These are phyloP conservation scores for Moesziomyces aphidis DNA, from an alignment of 1,284 basidiomycete species.

Conservation along the genomic window DNA sequence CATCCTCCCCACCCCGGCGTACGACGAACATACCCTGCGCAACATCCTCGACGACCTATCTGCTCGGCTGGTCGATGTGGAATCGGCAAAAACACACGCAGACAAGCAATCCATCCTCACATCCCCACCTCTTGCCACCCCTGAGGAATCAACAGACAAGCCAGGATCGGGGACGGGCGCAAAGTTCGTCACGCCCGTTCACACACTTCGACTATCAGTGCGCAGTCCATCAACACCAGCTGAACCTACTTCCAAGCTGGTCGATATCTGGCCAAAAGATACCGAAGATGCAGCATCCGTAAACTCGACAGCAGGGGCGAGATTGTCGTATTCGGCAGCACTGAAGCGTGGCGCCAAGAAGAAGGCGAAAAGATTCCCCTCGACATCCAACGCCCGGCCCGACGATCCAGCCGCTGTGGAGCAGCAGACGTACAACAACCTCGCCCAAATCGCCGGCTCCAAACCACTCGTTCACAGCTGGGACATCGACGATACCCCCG, in stretches of 20 bases:
- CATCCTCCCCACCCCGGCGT: conserved; percentile 26
- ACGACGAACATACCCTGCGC: conserved; percentile 22
- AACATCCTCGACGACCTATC: conserved; percentile 27
- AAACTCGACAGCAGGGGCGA: not conserved
- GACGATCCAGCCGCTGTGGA: conserved; percentile 9
- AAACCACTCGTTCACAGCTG: conserved; percentile 30
- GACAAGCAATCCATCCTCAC: no score
- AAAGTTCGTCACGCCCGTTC: conserved; percentile 23
- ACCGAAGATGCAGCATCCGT: not conserved
- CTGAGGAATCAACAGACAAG: not conserved
- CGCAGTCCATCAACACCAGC: not conserved
- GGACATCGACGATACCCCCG: conserved; percentile 20
- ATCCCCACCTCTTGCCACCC: no score
- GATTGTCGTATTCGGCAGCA: conserved; percentile 33
- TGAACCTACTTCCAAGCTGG: conserved; percentile 4
- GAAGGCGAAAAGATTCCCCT: conserved; percentile 2
- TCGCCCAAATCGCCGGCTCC: conserved; percentile 1
- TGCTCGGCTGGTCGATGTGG: conserved; percentile 18
- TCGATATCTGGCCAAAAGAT: conserved; percentile 34
- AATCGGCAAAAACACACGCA: conserved; percentile 1
- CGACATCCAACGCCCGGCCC: not conserved
- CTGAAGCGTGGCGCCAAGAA: conserved; percentile 19
- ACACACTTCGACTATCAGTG: conserved; percentile 12
- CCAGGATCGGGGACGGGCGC: not conserved
- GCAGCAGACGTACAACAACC: conserved; percentile 22